phyloP scores from a whole-genome alignment of 2,329 filamentous ascomycete genomes.

The Arthrobotrys entomopaga region DNA sequence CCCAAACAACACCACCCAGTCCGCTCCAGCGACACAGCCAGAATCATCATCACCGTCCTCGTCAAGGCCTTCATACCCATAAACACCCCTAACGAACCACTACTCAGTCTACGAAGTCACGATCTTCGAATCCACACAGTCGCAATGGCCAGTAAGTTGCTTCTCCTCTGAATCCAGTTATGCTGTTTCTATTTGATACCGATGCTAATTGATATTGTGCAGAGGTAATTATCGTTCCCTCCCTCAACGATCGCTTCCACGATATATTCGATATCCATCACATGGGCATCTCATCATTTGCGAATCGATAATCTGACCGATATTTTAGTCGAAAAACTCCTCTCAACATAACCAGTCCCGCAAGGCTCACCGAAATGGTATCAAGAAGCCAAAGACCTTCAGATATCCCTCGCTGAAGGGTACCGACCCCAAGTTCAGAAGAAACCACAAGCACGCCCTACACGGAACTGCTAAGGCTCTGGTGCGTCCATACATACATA shows the following conservation, averaged over 20 bases:
- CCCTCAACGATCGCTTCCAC: constrained; percentile 7
- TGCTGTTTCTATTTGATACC: background rate
- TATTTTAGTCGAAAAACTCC: constrained; percentile 97
- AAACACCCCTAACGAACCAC: constrained; percentile 24
- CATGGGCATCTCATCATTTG: background rate
- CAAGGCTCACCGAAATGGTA: constrained; percentile 99
- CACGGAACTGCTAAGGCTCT: constrained; percentile 98
- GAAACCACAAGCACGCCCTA: constrained; percentile 98
- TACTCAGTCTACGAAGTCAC: constrained; percentile 37
- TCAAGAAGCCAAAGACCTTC: constrained; percentile 99
- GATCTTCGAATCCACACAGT: constrained; percentile 39
- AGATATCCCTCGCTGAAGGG: constrained; percentile 99
- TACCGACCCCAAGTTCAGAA: constrained; percentile 99
- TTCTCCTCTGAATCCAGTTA: background rate
- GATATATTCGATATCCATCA: background rate
- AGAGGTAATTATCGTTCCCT: constrained; percentile 46
- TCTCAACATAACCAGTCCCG: constrained; percentile 98
- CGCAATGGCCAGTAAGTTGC: constrained; percentile 54
- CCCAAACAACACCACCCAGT: constrained; percentile 39
- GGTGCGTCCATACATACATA: constrained; percentile 69
- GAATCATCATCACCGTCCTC: constrained; percentile 3
- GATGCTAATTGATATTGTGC: constrained; percentile 29
- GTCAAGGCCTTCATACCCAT: constrained; percentile 19
- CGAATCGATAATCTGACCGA: constrained; percentile 56
- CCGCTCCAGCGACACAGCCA: constrained; percentile 15